phyloP scores from a whole-genome alignment of 2,329 filamentous ascomycete species.

The Cladophialophora immunda region DNA sequence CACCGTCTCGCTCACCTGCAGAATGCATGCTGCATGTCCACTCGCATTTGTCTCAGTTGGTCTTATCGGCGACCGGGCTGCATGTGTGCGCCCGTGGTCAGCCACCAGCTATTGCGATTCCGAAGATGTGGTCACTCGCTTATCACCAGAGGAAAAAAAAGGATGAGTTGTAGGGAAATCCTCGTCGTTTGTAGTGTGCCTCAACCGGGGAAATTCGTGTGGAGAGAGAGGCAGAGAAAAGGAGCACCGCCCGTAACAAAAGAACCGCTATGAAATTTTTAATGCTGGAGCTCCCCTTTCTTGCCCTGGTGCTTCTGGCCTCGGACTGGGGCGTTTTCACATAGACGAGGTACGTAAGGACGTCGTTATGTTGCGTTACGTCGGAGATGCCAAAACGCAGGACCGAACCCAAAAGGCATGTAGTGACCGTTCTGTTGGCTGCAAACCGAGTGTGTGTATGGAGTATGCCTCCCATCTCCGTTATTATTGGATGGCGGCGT shows the following conservation, averaged over 20 bases:
- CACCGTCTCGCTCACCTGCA: slow-evolving; percentile 16
- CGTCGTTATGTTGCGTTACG: not conserved
- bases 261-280: not conserved
- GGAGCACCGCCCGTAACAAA: not conserved
- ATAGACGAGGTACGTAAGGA: not conserved
- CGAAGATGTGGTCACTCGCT: slow-evolving; percentile 19
- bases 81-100: slow-evolving; percentile 10
- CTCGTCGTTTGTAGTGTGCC: slow-evolving; percentile 8
- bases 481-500: not conserved
- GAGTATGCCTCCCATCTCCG: not conserved
- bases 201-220: not conserved
- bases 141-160: not conserved
- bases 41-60: slow-evolving; percentile 20
- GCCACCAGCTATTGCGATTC: slow-evolving; percentile 7
- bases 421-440: not conserved
- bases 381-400: not conserved
- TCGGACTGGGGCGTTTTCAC: not conserved
- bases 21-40: slow-evolving; percentile 17
- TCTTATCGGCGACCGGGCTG: slow-evolving; percentile 19
- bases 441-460: not conserved
- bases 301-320: not conserved
- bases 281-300: not conserved
- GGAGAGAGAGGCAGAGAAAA: not conserved
- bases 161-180: slow-evolving; percentile 2
- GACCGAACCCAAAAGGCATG: not conserved